These are phyloP conservation scores for Cyclotella kingstonii DNA, from an alignment of 108 stramenopile species.

Conservation along the genomic window DNA sequence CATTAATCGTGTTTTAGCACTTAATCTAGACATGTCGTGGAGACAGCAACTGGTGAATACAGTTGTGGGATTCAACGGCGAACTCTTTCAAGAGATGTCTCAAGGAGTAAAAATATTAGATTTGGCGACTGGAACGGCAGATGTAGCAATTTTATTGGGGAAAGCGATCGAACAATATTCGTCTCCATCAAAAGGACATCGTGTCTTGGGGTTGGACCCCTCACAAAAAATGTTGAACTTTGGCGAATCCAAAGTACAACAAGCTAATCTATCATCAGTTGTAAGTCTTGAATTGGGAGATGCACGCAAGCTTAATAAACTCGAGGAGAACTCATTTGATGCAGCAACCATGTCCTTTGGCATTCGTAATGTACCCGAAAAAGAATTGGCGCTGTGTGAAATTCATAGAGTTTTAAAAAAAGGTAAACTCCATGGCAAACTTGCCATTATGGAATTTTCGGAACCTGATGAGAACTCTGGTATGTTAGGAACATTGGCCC, in stretches of 20 bases:
- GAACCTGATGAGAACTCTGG: slow-evolving; percentile 58
- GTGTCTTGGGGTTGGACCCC: slow-evolving; percentile 82
- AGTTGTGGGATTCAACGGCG: slow-evolving; percentile 32
- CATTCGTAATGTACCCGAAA: slow-evolving; percentile 85
- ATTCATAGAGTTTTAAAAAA: slow-evolving; percentile 71
- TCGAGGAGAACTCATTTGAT: slow-evolving; percentile 57
- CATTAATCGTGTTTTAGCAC: slow-evolving; percentile 82
- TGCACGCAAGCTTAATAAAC: slow-evolving; percentile 55
- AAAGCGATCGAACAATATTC: slow-evolving; percentile 36
- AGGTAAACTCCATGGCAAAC: slow-evolving; percentile 5
- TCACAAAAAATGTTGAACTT: slow-evolving; percentile 83
- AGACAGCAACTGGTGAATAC: slow-evolving; percentile 60
- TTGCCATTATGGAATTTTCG: slow-evolving; percentile 82
- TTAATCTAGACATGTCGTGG: slow-evolving; percentile 88
- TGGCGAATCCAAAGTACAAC: slow-evolving; percentile 63
- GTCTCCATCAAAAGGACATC: background rate
- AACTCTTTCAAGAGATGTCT: slow-evolving; percentile 29
- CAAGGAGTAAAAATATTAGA: slow-evolving; percentile 45
- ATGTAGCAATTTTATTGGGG: slow-evolving; percentile 87
- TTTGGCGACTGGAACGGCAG: slow-evolving; percentile 90
- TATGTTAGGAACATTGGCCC: slow-evolving; percentile 56
- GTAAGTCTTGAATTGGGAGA: slow-evolving; percentile 63
- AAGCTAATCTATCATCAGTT: slow-evolving; percentile 31
- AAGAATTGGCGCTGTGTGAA: slow-evolving; percentile 70
- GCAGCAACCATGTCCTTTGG: slow-evolving; percentile 95